Conservation (phyloP, 495 filamentous ascomycete species). For the Patellaria atrata region DNA sequence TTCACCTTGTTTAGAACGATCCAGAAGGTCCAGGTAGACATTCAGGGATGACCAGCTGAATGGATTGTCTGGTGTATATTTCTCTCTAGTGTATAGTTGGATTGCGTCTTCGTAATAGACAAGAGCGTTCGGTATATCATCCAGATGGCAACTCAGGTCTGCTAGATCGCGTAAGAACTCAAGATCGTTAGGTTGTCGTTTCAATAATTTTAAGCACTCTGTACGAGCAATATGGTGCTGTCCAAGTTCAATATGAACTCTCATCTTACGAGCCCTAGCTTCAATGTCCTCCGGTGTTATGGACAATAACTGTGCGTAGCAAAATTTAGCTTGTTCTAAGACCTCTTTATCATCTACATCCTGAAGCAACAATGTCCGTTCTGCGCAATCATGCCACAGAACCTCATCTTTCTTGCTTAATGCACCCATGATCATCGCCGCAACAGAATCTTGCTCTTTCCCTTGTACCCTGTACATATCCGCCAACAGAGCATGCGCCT, state of each 20-base stretch:
- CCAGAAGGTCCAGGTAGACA: slow-evolving; percentile 69
- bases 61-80: slow-evolving; percentile 32
- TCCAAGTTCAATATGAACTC: slow-evolving; percentile 42
- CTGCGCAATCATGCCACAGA: slow-evolving; percentile 55
- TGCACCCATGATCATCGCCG: slow-evolving; percentile 55
- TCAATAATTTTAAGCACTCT: slow-evolving; percentile 51
- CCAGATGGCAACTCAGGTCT: too few relatives aligned
- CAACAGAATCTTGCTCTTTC: slow-evolving; percentile 49
- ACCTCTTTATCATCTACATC: too few relatives aligned
- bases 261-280: too few relatives aligned
- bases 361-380: too few relatives aligned
- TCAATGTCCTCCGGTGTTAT: too few relatives aligned
- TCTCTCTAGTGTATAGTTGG: slow-evolving; percentile 33
- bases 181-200: slow-evolving; percentile 42
- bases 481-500: slow-evolving; percentile 60
- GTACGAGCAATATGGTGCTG: slow-evolving; percentile 39
- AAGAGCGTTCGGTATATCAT: too few relatives aligned
- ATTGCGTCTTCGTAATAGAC: slow-evolving; percentile 46
- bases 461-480: slow-evolving; percentile 57
- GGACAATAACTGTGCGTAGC: too few relatives aligned
- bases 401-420: slow-evolving; percentile 51
- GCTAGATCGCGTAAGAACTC: slow-evolving; percentile 49
- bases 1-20: slow-evolving; percentile 41
- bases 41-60: slow-evolving; percentile 77
- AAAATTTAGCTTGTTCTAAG: too few relatives aligned